These are phyloP conservation scores for Russula lepida DNA, from an alignment of 768 basidiomycete genomes.

Conservation along the genomic window DNA sequence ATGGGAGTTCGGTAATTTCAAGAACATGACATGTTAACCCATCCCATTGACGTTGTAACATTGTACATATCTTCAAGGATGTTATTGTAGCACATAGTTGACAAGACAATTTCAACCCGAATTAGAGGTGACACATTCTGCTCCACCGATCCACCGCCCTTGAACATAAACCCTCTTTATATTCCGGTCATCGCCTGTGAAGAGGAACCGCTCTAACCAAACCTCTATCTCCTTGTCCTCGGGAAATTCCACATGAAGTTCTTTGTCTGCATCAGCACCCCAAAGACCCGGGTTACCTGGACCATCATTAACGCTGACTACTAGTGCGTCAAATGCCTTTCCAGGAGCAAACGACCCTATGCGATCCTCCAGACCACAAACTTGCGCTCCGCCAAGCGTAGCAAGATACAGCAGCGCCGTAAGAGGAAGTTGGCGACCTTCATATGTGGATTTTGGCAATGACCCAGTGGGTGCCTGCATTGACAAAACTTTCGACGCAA, in stretches of 20 bases:
- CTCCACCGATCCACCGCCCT: slow-evolving; percentile 71
- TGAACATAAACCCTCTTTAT: slow-evolving; percentile 78
- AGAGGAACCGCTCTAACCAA: slow-evolving; percentile 77
- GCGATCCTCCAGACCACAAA: slow-evolving; percentile 59
- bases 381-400: slow-evolving; percentile 82
- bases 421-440: slow-evolving; percentile 57
- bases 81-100: neutral
- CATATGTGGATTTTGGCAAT: slow-evolving; percentile 30
- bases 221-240: slow-evolving; percentile 38
- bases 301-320: slow-evolving; percentile 51
- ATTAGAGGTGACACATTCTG: slow-evolving; percentile 23
- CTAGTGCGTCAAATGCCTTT: slow-evolving; percentile 85
- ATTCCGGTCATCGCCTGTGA: slow-evolving; percentile 82
- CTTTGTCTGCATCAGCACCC: slow-evolving; percentile 35
- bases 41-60: neutral
- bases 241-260: slow-evolving; percentile 19
- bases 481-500: slow-evolving; percentile 69
- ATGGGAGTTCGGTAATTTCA: slow-evolving; percentile 60
- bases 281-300: slow-evolving; percentile 51
- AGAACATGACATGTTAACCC: slow-evolving; percentile 21
- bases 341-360: slow-evolving; percentile 74
- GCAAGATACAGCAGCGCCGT: slow-evolving; percentile 81
- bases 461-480: slow-evolving; percentile 32
- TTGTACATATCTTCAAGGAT: slow-evolving; percentile 4
- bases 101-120: neutral